Percentiles rank a stretch among this genome's conserved stretches.
These are phyloP conservation scores for Claviceps spartinae DNA, from an alignment of 2,329 filamentous ascomycete species.

Conservation along the genomic window DNA sequence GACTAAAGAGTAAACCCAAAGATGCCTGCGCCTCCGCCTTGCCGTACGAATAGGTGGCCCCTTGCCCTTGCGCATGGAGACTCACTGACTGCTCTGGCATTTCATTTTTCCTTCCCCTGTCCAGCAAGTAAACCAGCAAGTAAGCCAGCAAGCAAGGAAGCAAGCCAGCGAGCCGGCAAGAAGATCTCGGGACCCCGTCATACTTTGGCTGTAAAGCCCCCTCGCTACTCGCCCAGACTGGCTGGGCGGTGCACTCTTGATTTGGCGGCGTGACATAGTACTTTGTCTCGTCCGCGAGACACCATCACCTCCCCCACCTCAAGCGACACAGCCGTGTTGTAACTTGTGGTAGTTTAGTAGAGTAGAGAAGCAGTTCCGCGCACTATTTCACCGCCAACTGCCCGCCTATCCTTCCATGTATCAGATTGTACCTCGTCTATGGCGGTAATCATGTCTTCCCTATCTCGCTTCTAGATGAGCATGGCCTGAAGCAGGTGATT, in stretches of 20 bases:
- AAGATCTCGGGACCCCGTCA: background rate
- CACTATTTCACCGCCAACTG: background rate
- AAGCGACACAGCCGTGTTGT: background rate
- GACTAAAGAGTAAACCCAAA: background rate
- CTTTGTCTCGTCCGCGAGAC: constrained; percentile 9
- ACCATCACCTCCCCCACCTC: constrained; percentile 5
- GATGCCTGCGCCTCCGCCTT: constrained; percentile 1
- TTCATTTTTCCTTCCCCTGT: background rate
- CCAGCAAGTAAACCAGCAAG: background rate
- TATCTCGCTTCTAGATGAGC: constrained; percentile 19
- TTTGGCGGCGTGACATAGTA: constrained; percentile 4
- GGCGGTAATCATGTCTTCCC: constrained; percentile 10
- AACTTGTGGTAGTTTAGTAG: background rate
- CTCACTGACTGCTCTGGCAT: background rate
- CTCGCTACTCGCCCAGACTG: constrained; percentile 1
- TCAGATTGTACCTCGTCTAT: constrained; percentile 2
- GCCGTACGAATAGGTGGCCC: background rate
- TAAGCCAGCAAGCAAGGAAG: background rate
- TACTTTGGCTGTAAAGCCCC: background rate
- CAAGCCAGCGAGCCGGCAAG: background rate
- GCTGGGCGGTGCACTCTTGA: constrained; percentile 2
- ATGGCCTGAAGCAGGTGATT: constrained; percentile 23
- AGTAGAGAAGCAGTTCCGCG: background rate
- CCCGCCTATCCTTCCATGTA: background rate
- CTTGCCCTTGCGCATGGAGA: constrained; percentile 1